These are phyloP conservation scores for Tephrocybe rancida DNA, from an alignment of 768 basidiomycete genomes.

Conservation along the genomic window DNA sequence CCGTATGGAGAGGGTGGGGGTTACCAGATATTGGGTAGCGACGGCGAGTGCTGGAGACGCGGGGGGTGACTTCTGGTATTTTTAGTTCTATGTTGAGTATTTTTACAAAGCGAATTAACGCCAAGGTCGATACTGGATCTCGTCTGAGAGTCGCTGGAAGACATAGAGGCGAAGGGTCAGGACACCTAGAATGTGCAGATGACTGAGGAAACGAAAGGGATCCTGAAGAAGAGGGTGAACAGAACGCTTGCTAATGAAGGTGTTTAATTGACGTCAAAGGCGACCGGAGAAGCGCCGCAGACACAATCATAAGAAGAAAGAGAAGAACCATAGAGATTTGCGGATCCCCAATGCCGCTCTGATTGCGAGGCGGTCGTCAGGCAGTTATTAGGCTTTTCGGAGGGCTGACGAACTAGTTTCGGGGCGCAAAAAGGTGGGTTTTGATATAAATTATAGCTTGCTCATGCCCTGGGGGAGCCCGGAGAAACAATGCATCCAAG, in stretches of 20 bases:
- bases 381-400: constrained; percentile 33
- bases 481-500: too few species aligned
- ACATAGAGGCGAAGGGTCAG: constrained; percentile 32
- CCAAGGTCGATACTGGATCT: constrained; percentile 28
- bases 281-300: constrained; percentile 32
- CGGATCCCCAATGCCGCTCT: constrained; percentile 45
- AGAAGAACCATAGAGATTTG: constrained; percentile 36
- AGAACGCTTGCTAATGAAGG: constrained; percentile 36
- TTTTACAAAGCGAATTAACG: constrained; percentile 26
- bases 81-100: constrained; percentile 15
- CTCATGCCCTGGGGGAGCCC: background rate
- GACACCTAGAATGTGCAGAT: constrained; percentile 36
- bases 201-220: constrained; percentile 30
- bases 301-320: constrained; percentile 31
- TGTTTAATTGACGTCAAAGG: constrained; percentile 49
- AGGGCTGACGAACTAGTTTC: constrained; percentile 16
- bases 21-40: constrained; percentile 71
- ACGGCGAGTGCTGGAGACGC: constrained; percentile 65
- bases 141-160: constrained; percentile 21
- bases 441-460: background rate
- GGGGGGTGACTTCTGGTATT: constrained; percentile 35
- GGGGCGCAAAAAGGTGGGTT: background rate
- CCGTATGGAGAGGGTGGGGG: constrained; percentile 11
- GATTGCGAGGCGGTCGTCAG: constrained; percentile 39
- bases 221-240: constrained; percentile 31